Base-by-base conservation (phyloP, 2,329 filamentous ascomycete genomes). In the Pestalotiopsis sp. region DNA sequence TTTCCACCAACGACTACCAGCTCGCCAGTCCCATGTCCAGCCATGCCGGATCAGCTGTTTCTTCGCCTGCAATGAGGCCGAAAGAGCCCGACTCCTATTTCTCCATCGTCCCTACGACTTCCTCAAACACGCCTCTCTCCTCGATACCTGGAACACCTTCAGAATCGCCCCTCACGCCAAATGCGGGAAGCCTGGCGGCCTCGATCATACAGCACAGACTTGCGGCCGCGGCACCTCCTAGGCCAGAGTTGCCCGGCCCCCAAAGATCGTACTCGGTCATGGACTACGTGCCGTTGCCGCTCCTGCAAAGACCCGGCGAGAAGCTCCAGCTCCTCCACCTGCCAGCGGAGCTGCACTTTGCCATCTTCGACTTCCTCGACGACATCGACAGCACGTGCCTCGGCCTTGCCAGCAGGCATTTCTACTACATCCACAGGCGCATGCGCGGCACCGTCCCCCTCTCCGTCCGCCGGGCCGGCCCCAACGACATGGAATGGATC, bases 341-440 rank as follows among this genome's bases (percentile, higher is more conserved):
- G 2, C 88, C 88, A 14, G 77, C 83, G 0, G 88, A 91, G 77
- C 79, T 91, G 11, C 88, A 89, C 76, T 88, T 85, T 70, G 79
- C 83, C 69, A 82, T 91, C 70, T 88, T 89, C 73, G 87, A 89
- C 75, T 85, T 86, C 70, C 84, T 91, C 68, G 88, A 91, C 77
- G 86, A 86, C 62, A 89, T 91, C 70, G 88, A 91, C 77, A 86
- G 87, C 73, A 86, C 85, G 52, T 90, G 88, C 74, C 80, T 91
- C 52, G 88, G 87, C 14, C 82, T 91, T 65, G 84, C 87, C 48
- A 87, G 84, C 79, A 82, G 81, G 57, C 82, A 85, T 74, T 84
- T 89, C 71, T 90, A 91, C 76, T 78, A 81, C 40, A 86, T 90
- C 72, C 87, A 89, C 77, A 81, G 83, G 30, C 83, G 82, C 66